Base-by-base conservation (phyloP, 306 rosid species). In the Inga oerstediana region DNA sequence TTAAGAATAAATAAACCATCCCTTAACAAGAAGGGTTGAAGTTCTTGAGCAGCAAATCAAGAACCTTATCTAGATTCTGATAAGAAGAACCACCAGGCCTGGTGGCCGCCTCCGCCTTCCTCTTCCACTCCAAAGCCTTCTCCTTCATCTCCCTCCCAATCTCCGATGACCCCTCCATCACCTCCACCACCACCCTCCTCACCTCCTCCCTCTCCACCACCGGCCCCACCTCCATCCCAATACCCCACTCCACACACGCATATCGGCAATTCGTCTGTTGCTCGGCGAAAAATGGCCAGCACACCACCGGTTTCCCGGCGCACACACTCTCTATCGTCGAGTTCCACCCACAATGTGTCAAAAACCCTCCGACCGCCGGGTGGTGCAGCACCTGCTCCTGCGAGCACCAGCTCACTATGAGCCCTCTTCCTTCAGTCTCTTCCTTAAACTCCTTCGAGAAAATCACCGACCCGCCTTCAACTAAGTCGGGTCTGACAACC, bases 261-360 rank as follows among this genome's bases (percentile, higher is more conserved):
- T 75, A 84, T 7, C 67, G 11, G 16, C 81, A 75, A 2, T 84
- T 84, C 1, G 35, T 84, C 1, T n/a, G 78, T 22, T 84, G 84
- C 4, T 84, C 87, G 0, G 79, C 58, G 27, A 84, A 84, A 72
- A 80, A 84, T 2, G 84, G 87, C 87, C 84, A 84, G 4, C 54
- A 84, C 4, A 84, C 49, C 72, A 84, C 27, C 0, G 83, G 66
- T 12, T 79, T 75, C 11, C 84, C 84, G 2, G 76, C 83, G 7
- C 80, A 43, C 1, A 79, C 58, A 9, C 80, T 79, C 9, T 84
- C 86, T 0, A 52, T 14, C 1, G 72, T 79, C 5, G 82, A 79
- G n/a, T 66, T 79, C 76, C 82, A 79, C 10, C 82, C 82, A 5
- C 76, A 34, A 22, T 79, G 83, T 0, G 77, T 79, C 1, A 79